Percentiles rank a stretch among this genome's conserved stretches.
Conservation (phyloP, 495 filamentous ascomycete species). For the Penicillium maclennaniae region DNA sequence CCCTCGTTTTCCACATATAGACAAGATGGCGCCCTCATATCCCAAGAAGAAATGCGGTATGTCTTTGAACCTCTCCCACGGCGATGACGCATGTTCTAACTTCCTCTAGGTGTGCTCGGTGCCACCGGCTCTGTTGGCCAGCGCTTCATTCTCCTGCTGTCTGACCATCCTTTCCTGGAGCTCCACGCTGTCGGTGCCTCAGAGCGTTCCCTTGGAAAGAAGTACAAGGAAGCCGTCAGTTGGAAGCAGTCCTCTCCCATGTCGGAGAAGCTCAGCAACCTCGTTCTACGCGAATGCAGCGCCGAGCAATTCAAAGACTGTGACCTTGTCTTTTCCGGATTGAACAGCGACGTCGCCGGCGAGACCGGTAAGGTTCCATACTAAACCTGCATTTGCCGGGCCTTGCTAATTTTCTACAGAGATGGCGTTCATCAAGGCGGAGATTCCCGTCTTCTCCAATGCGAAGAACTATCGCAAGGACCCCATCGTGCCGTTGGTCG, state of each 20-base stretch:
- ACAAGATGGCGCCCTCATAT: conserved; percentile 34
- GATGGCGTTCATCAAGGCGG: conserved; percentile 71
- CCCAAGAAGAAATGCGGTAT: conserved; percentile 49
- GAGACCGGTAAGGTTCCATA: conserved; percentile 57
- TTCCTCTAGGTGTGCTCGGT: conserved; percentile 39
- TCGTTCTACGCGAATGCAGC: conserved; percentile 72
- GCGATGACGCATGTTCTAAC: conserved; percentile 14
- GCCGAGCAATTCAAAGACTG: conserved; percentile 73
- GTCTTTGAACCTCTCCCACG: conserved; percentile 2
- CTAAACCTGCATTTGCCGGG: not conserved
- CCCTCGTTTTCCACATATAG: not conserved
- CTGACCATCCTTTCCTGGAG: conserved; percentile 70
- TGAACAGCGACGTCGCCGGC: conserved; percentile 79
- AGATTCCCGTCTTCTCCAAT: conserved; percentile 81
- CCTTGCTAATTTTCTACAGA: conserved; percentile 41
- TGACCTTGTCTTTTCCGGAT: conserved; percentile 84
- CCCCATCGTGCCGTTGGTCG: conserved; percentile 77
- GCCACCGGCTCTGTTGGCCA: conserved; percentile 75
- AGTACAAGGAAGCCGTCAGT: conserved; percentile 74
- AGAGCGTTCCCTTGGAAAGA: conserved; percentile 72
- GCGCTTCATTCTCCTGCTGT: conserved; percentile 78
- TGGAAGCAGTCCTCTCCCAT: conserved; percentile 83
- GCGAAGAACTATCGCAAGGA: conserved; percentile 86
- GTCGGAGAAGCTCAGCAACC: conserved; percentile 59
- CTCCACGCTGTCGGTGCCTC: conserved; percentile 79